Conservation (phyloP, 2,329 filamentous ascomycete genomes). For the Lachnellula cervina region DNA sequence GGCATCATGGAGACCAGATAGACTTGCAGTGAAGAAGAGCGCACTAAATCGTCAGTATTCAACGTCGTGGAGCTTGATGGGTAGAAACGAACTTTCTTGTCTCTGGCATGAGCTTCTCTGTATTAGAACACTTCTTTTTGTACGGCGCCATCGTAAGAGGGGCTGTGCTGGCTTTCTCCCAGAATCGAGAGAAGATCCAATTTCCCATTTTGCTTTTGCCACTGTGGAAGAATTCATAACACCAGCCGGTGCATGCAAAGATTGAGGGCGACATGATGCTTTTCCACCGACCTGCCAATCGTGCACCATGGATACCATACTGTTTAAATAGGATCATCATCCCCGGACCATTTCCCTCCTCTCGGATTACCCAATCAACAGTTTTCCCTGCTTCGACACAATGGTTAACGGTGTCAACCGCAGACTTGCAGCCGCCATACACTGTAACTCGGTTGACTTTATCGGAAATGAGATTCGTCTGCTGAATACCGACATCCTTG, state of each 20-base stretch:
- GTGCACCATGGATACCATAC: no score
- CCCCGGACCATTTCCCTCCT: slow-evolving; percentile 10
- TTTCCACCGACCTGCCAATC: slow-evolving; percentile 6
- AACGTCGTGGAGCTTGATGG: no score
- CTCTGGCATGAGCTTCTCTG: slow-evolving; percentile 9
- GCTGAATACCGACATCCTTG: slow-evolving; percentile 8
- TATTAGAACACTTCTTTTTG: slow-evolving; percentile 9
- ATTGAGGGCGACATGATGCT: slow-evolving; percentile 10
- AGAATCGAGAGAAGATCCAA: slow-evolving; percentile 5
- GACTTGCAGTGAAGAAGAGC: no score
- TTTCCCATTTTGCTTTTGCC: slow-evolving; percentile 10
- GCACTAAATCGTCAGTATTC: no score
- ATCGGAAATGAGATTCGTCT: slow-evolving; percentile 5
- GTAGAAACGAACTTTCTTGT: slow-evolving; percentile 1
- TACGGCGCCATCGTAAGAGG: slow-evolving; percentile 10
- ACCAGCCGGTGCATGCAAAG: slow-evolving; percentile 5
- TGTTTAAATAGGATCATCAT: slow-evolving; percentile 9
- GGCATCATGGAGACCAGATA: no score
- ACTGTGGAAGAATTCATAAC: slow-evolving; percentile 14
- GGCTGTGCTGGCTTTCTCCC: slow-evolving; percentile 3
- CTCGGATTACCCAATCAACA: slow-evolving; percentile 15
- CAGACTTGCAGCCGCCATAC: slow-evolving; percentile 12
- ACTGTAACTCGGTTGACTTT: slow-evolving; percentile 8
- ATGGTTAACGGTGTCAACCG: slow-evolving; percentile 9
- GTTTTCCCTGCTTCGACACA: slow-evolving; percentile 9